Percentiles rank a stretch among this genome's conserved stretches.
phyloP scores from a whole-genome alignment of 176 grass and related monocot genomes.

The Carex myosuroides region DNA sequence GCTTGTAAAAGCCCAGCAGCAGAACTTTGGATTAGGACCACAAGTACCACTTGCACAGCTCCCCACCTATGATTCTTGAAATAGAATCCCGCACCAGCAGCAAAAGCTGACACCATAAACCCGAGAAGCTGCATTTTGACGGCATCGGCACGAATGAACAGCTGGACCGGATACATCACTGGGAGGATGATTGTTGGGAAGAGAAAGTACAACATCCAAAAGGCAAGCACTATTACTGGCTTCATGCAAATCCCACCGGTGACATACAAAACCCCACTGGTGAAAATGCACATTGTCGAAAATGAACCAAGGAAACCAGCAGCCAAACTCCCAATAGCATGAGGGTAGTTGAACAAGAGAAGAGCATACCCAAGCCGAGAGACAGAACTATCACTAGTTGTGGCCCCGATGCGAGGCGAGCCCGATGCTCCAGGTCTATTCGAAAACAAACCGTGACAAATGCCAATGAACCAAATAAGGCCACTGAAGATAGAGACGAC shows the following conservation, averaged over 20 bases:
- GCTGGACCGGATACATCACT: constrained; percentile 57
- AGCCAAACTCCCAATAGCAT: constrained; percentile 69
- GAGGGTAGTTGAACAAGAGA: constrained; percentile 47
- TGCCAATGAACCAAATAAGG: constrained; percentile 69
- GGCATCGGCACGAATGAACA: constrained; percentile 64
- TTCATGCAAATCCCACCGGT: constrained; percentile 82
- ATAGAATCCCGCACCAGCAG: constrained; percentile 75
- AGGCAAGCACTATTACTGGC: constrained; percentile 45
- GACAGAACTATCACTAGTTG: constrained; percentile 24
- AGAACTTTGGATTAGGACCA: constrained; percentile 65
- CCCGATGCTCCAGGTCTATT: constrained; percentile 46
- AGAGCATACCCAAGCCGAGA: constrained; percentile 51
- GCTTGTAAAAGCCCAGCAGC: constrained; percentile 64
- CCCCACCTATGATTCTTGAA: constrained; percentile 66
- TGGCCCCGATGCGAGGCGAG: constrained; percentile 36
- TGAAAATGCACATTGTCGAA: constrained; percentile 90
- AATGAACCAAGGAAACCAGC: constrained; percentile 72
- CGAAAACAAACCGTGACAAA: constrained; percentile 83
- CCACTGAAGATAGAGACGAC: constrained; percentile 95
- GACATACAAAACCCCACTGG: constrained; percentile 52
- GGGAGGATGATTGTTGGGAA: constrained; percentile 69
- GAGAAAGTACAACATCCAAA: constrained; percentile 87
- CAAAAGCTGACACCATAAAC: constrained; percentile 68
- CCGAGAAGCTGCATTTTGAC: constrained; percentile 87
- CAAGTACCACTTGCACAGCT: constrained; percentile 51